Conservation (phyloP, 2,329 filamentous ascomycete species). For the Colletotrichum lentis region DNA sequence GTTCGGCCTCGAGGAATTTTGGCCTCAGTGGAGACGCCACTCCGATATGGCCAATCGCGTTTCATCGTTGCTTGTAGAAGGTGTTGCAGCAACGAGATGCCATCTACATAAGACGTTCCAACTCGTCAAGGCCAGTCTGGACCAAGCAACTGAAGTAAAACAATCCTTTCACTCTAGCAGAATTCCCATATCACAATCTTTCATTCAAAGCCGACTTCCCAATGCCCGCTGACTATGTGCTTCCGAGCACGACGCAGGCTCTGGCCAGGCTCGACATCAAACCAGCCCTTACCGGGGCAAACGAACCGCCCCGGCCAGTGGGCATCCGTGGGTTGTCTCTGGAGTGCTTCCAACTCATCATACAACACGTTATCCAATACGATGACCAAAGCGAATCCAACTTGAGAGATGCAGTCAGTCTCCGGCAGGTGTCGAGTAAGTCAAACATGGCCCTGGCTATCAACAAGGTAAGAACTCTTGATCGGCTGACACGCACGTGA, state of each 20-base stretch:
- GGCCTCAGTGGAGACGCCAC: slow-evolving; percentile 8
- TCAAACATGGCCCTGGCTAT: not conserved
- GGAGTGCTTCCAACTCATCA: slow-evolving; percentile 6
- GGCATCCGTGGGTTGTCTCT: not conserved
- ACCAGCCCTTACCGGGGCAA: not conserved
- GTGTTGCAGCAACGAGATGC: not conserved
- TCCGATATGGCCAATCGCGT: not conserved
- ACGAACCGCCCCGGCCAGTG: not conserved
- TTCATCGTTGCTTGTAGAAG: not conserved
- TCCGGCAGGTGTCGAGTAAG: slow-evolving; percentile 6
- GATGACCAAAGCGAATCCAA: not conserved
- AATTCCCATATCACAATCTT: no score
- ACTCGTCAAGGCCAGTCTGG: no score
- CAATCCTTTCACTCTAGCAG: no score
- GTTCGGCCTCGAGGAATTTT: not conserved
- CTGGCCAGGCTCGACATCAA: not conserved
- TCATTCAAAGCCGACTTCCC: no score
- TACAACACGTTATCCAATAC: not conserved
- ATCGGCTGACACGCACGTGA: not conserved
- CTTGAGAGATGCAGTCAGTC: slow-evolving; percentile 3
- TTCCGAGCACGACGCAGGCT: not conserved
- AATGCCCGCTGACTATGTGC: not conserved
- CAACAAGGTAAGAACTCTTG: not conserved
- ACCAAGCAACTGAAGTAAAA: not conserved
- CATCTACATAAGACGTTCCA: no score